Conservation (phyloP, 2,329 filamentous ascomycete genomes). For the Colletotrichum agaves region DNA sequence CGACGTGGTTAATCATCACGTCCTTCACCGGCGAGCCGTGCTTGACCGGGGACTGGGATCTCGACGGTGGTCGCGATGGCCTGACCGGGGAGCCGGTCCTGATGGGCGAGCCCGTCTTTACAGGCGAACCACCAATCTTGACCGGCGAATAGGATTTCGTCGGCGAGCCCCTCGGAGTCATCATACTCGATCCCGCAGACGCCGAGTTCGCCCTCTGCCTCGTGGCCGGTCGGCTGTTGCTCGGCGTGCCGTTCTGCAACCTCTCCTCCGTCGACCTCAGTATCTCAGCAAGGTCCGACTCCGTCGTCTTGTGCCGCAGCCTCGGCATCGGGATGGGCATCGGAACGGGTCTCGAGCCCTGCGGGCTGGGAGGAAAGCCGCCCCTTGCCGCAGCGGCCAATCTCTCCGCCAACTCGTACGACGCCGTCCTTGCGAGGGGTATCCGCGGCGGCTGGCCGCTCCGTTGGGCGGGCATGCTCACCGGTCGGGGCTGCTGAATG, state of each 20-base stretch:
- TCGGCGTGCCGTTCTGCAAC: slow-evolving; percentile 53
- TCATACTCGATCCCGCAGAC: slow-evolving; percentile 33
- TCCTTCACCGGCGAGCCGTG: background rate
- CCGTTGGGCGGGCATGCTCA: slow-evolving; percentile 11
- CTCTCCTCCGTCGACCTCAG: slow-evolving; percentile 64
- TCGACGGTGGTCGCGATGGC: slow-evolving; percentile 3
- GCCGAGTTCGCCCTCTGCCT: slow-evolving; percentile 46
- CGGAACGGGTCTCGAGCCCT: slow-evolving; percentile 33
- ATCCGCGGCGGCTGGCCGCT: slow-evolving; percentile 14
- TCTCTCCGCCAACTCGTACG: slow-evolving; percentile 37
- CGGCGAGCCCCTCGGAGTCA: slow-evolving; percentile 22
- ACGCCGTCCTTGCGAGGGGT: slow-evolving; percentile 32
- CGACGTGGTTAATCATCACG: slow-evolving; percentile 1
- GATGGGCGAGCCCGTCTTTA: slow-evolving; percentile 7
- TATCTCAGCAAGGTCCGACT: slow-evolving; percentile 62
- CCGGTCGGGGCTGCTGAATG: slow-evolving; percentile 29
- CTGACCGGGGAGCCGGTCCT: background rate
- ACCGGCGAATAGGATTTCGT: slow-evolving; percentile 9
- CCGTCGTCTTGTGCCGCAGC: slow-evolving; percentile 50
- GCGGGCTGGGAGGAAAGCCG: slow-evolving; percentile 28
- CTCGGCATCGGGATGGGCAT: slow-evolving; percentile 32
- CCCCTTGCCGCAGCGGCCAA: slow-evolving; percentile 36
- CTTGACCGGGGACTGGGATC: background rate
- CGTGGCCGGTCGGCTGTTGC: slow-evolving; percentile 42
- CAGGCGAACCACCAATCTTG: background rate